These are phyloP conservation scores for Nemania serpens DNA, from an alignment of 2,329 filamentous ascomycete genomes.

Conservation along the genomic window DNA sequence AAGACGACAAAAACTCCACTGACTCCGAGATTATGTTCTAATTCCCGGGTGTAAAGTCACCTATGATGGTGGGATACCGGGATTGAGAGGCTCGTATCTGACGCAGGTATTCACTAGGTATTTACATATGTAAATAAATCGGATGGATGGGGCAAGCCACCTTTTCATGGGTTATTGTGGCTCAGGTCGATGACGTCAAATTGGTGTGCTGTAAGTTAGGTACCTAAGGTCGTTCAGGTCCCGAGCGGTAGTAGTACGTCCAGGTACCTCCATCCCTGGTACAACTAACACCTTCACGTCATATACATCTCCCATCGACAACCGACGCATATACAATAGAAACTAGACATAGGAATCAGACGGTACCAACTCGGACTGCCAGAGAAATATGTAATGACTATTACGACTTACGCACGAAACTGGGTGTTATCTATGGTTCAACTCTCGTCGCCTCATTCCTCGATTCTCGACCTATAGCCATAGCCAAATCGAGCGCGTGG, in stretches of 20 bases:
- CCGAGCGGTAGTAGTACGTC: too few species aligned
- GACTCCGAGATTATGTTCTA: conserved; percentile 3
- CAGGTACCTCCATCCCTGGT: too few species aligned
- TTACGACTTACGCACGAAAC: not conserved
- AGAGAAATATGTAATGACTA: not conserved
- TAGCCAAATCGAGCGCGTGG: too few species aligned
- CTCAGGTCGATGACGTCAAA: too few species aligned
- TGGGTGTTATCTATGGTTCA: not conserved
- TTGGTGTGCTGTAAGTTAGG: too few species aligned
- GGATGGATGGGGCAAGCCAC: too few species aligned
- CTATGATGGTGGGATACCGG: conserved; percentile 18
- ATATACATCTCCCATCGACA: too few species aligned
- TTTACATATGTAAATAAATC: too few species aligned
- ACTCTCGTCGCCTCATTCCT: not conserved
- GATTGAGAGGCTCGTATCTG: too few species aligned
- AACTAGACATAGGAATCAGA: not conserved
- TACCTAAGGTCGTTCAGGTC: too few species aligned
- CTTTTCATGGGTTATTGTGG: too few species aligned
- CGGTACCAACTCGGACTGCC: not conserved
- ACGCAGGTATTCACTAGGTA: not conserved
- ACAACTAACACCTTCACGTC: too few species aligned
- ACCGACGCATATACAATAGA: not conserved
- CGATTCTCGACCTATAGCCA: not conserved
- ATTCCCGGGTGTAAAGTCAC: conserved; percentile 24
- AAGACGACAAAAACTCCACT: not conserved